Percentiles rank a stretch among this genome's conserved stretches.
Conservation (phyloP, 139 green algal genomes). For the Chlamydomonas sp. region DNA sequence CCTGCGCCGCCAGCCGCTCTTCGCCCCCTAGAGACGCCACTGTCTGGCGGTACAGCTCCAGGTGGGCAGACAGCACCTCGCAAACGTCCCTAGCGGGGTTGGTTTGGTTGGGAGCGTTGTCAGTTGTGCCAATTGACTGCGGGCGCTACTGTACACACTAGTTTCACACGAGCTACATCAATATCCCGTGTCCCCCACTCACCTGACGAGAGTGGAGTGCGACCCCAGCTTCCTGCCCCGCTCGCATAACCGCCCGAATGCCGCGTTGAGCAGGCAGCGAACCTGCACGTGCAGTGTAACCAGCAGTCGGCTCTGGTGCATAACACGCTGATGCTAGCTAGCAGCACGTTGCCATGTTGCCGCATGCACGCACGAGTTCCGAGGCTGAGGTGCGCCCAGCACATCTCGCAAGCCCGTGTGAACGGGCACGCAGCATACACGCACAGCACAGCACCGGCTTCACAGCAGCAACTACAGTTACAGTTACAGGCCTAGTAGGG, state of each 20-base stretch:
- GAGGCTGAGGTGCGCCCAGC: too few species aligned
- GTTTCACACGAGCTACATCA: not conserved
- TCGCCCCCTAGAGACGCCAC: constrained; percentile 51
- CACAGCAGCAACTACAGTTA: too few species aligned
- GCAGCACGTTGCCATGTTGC: too few species aligned
- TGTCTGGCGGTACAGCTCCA: constrained; percentile 70
- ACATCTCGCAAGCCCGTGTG: too few species aligned
- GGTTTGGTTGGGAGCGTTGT: not conserved
- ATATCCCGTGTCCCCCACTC: not conserved
- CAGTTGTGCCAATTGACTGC: not conserved
- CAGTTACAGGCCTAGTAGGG: too few species aligned
- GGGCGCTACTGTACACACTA: not conserved
- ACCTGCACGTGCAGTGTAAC: not conserved
- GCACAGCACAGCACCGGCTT: too few species aligned
- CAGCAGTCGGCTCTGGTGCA: too few species aligned
- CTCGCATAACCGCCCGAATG: constrained; percentile 73
- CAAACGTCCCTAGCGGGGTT: constrained; percentile 59
- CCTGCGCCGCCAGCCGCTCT: not conserved
- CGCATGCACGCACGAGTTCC: too few species aligned
- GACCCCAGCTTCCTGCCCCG: constrained; percentile 64
- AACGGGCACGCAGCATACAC: too few species aligned
- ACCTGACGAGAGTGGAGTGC: constrained; percentile 65
- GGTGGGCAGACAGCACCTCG: constrained; percentile 65
- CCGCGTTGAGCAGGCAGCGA: constrained; percentile 69
- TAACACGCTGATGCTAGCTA: too few species aligned